A percentile compares a stretch with the other conserved stretches of the same genome.
Conservation (phyloP, 1,284 basidiomycete genomes). For the Ustilago bromivora region DNA sequence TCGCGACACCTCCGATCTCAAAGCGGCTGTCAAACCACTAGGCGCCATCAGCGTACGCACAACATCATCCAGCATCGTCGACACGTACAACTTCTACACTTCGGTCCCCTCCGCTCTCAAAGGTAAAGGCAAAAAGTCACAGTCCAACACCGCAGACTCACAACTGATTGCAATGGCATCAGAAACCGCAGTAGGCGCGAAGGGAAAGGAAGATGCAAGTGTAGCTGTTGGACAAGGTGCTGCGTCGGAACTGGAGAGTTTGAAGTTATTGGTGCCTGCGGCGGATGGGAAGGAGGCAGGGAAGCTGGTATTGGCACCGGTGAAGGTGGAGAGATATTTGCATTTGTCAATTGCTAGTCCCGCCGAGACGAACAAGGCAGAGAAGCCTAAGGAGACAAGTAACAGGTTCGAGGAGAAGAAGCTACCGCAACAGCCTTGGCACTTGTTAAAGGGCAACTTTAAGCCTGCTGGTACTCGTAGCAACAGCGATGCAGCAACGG, state of each 20-base stretch:
- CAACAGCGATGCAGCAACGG: constrained; percentile 2
- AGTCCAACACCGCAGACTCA: constrained; percentile 32
- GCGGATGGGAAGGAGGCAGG: constrained; percentile 26
- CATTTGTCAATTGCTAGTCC: constrained; percentile 46
- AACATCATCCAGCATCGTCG: constrained; percentile 10
- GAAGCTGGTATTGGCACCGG: constrained; percentile 34
- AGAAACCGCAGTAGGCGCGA: constrained; percentile 9
- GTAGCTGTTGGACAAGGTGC: constrained; percentile 31
- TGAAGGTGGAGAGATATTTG: constrained; percentile 32
- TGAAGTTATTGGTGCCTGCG: constrained; percentile 47
- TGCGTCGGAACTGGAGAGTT: constrained; percentile 47
- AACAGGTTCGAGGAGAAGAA: constrained; percentile 33
- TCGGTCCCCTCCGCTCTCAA: constrained; percentile 26
- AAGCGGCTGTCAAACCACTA: constrained; percentile 21
- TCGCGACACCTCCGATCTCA: constrained; percentile 16
- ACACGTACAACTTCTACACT: constrained; percentile 47
- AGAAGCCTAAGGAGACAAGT: constrained; percentile 19
- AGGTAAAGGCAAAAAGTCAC: constrained; percentile 26
- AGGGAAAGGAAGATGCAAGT: constrained; percentile 27
- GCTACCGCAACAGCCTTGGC: constrained; percentile 58
- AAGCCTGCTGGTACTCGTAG: constrained; percentile 21
- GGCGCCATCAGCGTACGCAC: constrained; percentile 28
- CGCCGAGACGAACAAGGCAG: constrained; percentile 22
- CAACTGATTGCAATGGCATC: constrained; percentile 61
- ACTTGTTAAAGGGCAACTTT: constrained; percentile 50